Base-by-base conservation (phyloP, 2,329 filamentous ascomycete genomes). In the Cladosporium phlei region DNA sequence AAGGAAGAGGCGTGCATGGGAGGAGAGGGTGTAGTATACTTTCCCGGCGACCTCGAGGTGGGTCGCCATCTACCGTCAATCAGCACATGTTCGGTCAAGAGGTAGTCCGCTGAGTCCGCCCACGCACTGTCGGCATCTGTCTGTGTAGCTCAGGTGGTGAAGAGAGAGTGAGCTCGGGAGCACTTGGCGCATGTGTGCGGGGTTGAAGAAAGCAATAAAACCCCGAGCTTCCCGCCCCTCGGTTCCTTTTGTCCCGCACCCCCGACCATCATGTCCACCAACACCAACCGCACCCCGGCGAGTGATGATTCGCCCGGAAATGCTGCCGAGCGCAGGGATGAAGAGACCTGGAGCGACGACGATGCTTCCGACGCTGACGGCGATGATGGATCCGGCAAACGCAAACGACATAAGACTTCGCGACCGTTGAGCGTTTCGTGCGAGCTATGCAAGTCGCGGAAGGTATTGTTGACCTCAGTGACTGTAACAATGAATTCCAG, bases 401-500 rank as follows among this genome's bases (percentile, higher is more conserved):
- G 73, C 51, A 74, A 73, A 61, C 65, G 75, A 22, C 59, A 58
- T 38, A 55, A 57, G 52, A 54, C 57, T 39, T 42, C 47, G 24
- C 53, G 55, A 47, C 71, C 72, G 33, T 67, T 76, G 61, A 70
- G 68, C 39, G 76, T 78, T 25, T 76, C 72, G 58, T 79, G 86
- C 61, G 86, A 90, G 68, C 75, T 86, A 42, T 88, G 86, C 71
- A 89, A 90, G 67, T 82, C 86, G 65, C 74, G 86, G 70, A 91
- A 90, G 74, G 85, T 88, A 43, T 68, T 50, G 53, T 12, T 16
- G 2, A 28, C 28, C 20, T 20, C 9, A 5, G 5, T 24, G 10
- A 19, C 9, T n/a, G 8, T 11, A 9, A 12, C 9, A 20, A 3
- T 10, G 7, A 10, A 12, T 7, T 7, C 2, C 19, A 19, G 25